Conservation (phyloP, 257 asterid species). For the Capsicum pubescens region DNA sequence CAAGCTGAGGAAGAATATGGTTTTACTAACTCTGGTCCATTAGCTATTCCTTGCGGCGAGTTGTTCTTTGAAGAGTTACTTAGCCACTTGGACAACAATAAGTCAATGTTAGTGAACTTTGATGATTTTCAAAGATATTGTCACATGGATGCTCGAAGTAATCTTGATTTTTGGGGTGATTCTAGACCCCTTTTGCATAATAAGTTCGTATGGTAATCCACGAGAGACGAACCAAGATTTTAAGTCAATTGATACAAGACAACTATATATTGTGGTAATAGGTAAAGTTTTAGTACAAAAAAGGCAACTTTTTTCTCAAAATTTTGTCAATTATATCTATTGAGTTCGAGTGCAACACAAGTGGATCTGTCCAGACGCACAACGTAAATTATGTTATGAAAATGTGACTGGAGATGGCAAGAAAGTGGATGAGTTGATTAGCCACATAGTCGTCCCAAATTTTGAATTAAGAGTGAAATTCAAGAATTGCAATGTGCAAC, state of each 20-base stretch:
- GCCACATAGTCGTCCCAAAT: background rate
- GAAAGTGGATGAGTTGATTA: background rate
- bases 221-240: background rate
- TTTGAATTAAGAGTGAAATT: background rate
- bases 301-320: background rate
- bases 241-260: background rate
- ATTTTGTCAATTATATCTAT: background rate
- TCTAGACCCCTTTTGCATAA: conserved; percentile 44
- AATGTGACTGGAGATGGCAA: conserved; percentile 21
- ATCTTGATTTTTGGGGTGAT: conserved; percentile 39
- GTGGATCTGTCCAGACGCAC: background rate
- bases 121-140: conserved; percentile 48
- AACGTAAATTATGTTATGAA: too few species aligned
- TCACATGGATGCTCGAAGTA: conserved; percentile 36
- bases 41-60: conserved; percentile 65
- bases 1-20: conserved; percentile 69
- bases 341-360: background rate
- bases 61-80: conserved; percentile 51
- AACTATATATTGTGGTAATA: too few species aligned
- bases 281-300: background rate
- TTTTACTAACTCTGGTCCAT: conserved; percentile 54
- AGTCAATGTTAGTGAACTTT: conserved; percentile 28
- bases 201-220: conserved; percentile 28
- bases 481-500: background rate
- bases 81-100: conserved; percentile 36